Evolutionary conservation across 768 basidiomycete genomes (phyloP), one percentile per base, ranked within the genome.

Genomic region (Podaxis sp.): DNA sequence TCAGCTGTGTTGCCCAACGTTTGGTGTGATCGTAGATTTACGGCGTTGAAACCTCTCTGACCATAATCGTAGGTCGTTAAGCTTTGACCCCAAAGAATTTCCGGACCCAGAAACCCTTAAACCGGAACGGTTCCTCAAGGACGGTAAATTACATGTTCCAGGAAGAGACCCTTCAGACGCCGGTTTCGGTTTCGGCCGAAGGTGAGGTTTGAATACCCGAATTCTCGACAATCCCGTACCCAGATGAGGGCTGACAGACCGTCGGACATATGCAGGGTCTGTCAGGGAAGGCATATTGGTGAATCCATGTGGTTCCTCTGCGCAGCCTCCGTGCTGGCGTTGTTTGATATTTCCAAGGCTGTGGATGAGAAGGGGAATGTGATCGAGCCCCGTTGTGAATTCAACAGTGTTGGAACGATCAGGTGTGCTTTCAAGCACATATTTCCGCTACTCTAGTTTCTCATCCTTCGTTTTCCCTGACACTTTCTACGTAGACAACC

Each of bases 111-210:
- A 80, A 6, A 64, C 55, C 37, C 85, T 86, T 70, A 69, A 67
- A 25, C 85, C 85, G 2, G 80, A 85, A 49, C 78, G 85, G 50
- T 83, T 80, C 68, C 64, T 79, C 51, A 73, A 78, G 17, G 73
- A 77, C 54, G 67, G 72, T 15, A 65, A 70, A 40, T 71, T 78
- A 29, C 74, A 77, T 63, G 65, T 66, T 81, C 49, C 47, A 12
- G 69, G 67, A 17, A 65, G 75, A 19, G 79, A 85, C 69, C 82
- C 84, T 37, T 72, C 77, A 40, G 77, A 79, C 41, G 67, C 81
- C 38, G 75, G 81, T 15, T 86, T 85, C 66, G 85, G 85, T 5
- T 86, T 86, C 71, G 85, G 85, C 37, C 74, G 85, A 56, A 74
- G 83, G 82, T 82, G 58, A 73, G 73, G 2, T 29, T 33, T 59